Percentiles rank a stretch among this genome's conserved stretches.
Evolutionary conservation across 352 stramenopile genomes (phyloP).

Genomic region (Pythium aristosporum): DNA sequence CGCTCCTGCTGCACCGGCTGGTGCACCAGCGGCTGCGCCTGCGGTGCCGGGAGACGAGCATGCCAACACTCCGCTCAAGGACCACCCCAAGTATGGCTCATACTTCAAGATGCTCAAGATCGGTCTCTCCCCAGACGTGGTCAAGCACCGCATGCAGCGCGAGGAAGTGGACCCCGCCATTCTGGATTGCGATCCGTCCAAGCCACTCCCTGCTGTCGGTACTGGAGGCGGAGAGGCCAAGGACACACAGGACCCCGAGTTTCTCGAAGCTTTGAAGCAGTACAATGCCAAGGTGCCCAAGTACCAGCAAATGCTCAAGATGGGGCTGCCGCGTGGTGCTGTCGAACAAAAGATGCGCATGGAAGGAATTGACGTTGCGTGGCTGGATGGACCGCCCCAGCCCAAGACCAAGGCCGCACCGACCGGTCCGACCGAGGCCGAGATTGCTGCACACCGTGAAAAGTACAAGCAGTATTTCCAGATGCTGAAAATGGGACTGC

Average conservation of each 20-base stretch:
- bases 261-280: slow-evolving; percentile 49
- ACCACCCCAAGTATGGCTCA: slow-evolving; percentile 64
- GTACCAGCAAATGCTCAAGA: slow-evolving; percentile 80
- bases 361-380: slow-evolving; percentile 62
- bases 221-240: slow-evolving; percentile 23
- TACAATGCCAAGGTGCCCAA: slow-evolving; percentile 72
- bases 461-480: slow-evolving; percentile 87
- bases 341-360: slow-evolving; percentile 87
- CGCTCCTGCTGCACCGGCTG: neutral
- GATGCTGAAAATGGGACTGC: slow-evolving; percentile 78
- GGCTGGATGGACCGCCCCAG: slow-evolving; percentile 62
- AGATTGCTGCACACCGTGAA: slow-evolving; percentile 52
- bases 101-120: slow-evolving; percentile 88
- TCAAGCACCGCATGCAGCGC: slow-evolving; percentile 78
- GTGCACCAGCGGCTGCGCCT: neutral
- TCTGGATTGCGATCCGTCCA: slow-evolving; percentile 63
- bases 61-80: slow-evolving; percentile 42
- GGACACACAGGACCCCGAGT: slow-evolving; percentile 45
- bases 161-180: slow-evolving; percentile 61
- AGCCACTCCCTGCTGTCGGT: slow-evolving; percentile 34
- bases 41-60: slow-evolving; percentile 24
- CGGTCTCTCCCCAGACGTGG: slow-evolving; percentile 54
- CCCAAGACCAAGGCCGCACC: slow-evolving; percentile 33
- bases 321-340: slow-evolving; percentile 57
- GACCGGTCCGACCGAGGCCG: slow-evolving; percentile 40